Conservation (phyloP, 306 rosid genomes). For the Geum urbanum region DNA sequence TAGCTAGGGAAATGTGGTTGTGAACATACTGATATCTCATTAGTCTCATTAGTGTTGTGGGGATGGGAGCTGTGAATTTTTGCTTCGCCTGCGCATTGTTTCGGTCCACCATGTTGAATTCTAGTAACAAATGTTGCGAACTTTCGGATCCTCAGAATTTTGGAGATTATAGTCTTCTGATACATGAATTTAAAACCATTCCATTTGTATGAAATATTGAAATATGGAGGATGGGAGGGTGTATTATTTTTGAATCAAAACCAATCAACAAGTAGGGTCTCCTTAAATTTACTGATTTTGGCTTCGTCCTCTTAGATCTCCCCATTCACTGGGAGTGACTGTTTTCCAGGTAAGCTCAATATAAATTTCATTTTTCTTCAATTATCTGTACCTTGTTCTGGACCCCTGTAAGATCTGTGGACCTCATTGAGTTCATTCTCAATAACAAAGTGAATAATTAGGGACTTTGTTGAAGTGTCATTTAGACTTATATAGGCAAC, state of each 20-base stretch:
- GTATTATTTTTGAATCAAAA: neutral
- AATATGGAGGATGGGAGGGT: neutral
- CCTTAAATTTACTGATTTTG: constrained; percentile 1
- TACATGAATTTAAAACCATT: neutral
- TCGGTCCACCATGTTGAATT: constrained; percentile 10
- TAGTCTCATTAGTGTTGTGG: constrained; percentile 13
- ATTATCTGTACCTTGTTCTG: constrained; percentile 4
- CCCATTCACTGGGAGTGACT: neutral
- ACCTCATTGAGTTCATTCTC: neutral
- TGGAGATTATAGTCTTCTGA: neutral
- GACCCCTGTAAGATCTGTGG: neutral
- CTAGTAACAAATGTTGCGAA: neutral
- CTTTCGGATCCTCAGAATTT: too few relatives aligned
- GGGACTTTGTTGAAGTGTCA: neutral
- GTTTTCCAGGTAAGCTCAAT: neutral
- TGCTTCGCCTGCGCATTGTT: neutral
- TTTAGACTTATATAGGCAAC: neutral
- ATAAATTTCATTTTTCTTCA: neutral
- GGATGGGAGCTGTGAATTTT: constrained; percentile 7
- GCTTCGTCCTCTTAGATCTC: neutral
- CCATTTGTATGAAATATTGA: neutral
- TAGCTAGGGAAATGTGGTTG: neutral
- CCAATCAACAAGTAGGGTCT: constrained; percentile 1
- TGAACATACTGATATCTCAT: neutral
- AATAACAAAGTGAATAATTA: neutral